A percentile compares a stretch with the other conserved stretches of the same genome.
Evolutionary conservation across 2,329 filamentous ascomycete genomes (phyloP).

Genomic region (Tothia fuscella): DNA sequence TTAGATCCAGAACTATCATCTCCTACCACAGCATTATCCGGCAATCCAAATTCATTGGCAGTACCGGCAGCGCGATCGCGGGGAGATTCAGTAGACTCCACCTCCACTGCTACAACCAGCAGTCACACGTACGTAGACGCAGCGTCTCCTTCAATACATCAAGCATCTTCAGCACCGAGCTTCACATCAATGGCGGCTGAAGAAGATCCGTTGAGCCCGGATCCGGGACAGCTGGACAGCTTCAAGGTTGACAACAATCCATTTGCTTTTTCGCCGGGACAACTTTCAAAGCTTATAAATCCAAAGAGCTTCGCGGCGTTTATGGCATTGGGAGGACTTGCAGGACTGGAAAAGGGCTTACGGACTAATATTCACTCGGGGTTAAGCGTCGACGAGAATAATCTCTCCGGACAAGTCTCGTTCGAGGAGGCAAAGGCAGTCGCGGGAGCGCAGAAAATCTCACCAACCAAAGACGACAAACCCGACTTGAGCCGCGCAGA

Average conservation of each 20-base stretch:
- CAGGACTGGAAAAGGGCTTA: constrained; percentile 62
- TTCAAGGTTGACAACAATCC: constrained; percentile 67
- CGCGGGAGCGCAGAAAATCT: constrained; percentile 3
- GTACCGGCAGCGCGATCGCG: constrained; percentile 52
- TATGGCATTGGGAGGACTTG: constrained; percentile 60
- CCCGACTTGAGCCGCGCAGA: neutral
- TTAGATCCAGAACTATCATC: constrained; percentile 8
- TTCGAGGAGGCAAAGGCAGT: constrained; percentile 48
- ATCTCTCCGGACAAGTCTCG: constrained; percentile 49
- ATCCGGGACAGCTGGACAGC: constrained; percentile 53
- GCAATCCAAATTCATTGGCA: constrained; percentile 7
- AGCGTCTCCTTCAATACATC: neutral
- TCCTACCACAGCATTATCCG: constrained; percentile 7
- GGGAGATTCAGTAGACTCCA: constrained; percentile 49
- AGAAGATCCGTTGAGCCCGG: constrained; percentile 19
- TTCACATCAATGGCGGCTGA: constrained; percentile 18
- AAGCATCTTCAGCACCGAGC: neutral
- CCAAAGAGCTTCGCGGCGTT: constrained; percentile 68
- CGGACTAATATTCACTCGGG: constrained; percentile 53
- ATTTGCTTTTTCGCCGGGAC: constrained; percentile 73
- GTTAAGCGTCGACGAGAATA: constrained; percentile 56
- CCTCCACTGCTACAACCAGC: constrained; percentile 1
- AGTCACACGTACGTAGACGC: constrained; percentile 9
- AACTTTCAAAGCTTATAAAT: constrained; percentile 70
- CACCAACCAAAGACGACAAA: neutral